Conservation (phyloP, 768 basidiomycete genomes). For the Epithele typhae region DNA sequence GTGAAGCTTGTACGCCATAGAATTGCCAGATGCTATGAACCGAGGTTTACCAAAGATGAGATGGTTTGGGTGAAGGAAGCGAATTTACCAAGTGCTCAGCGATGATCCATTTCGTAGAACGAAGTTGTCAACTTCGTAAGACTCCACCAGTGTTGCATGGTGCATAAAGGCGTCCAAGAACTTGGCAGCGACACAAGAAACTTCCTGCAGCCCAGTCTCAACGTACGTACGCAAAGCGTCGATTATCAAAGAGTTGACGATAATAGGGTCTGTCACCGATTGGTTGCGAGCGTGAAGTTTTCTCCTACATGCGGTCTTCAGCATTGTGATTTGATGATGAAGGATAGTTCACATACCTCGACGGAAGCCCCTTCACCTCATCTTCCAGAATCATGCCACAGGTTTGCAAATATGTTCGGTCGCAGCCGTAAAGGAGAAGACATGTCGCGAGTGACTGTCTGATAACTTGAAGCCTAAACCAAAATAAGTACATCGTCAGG, state of each 20-base stretch:
- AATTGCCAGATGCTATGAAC: constrained; percentile 58
- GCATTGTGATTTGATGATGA: not conserved
- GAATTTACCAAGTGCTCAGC: constrained; percentile 54
- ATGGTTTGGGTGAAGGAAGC: not conserved
- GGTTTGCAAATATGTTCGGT: constrained; percentile 41
- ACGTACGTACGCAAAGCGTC: constrained; percentile 49
- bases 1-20: constrained; percentile 55
- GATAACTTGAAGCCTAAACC: constrained; percentile 33
- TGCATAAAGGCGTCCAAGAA: constrained; percentile 60
- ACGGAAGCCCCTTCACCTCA: constrained; percentile 49
- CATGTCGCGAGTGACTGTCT: constrained; percentile 58
- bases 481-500: not conserved
- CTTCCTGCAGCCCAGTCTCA: constrained; percentile 41
- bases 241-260: constrained; percentile 55
- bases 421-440: constrained; percentile 65
- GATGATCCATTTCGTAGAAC: constrained; percentile 56
- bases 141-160: constrained; percentile 55
- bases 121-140: constrained; percentile 71
- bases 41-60: not conserved
- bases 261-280: constrained; percentile 51
- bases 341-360: constrained; percentile 40
- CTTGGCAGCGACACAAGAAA: constrained; percentile 51
- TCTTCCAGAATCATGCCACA: constrained; percentile 43
- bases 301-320: constrained; percentile 33
- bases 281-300: constrained; percentile 40